phyloP scores from a whole-genome alignment of 202 grass and related monocot genomes.

The Setaria italica region DNA sequence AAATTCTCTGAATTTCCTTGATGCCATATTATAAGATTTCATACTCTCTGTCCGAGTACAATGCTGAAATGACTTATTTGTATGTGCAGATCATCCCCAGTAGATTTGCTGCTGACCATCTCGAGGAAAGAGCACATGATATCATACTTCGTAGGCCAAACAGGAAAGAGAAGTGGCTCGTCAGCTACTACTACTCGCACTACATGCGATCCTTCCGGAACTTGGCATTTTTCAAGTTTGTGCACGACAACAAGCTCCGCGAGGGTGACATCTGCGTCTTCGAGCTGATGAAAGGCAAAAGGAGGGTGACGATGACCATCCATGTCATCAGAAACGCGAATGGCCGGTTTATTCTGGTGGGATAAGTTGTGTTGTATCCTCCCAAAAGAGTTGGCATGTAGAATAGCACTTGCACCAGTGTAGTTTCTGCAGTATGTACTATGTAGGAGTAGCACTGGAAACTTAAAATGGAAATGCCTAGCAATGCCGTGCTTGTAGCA shows the following conservation, averaged over 20 bases:
- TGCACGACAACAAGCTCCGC: slow-evolving; percentile 37
- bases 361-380: neutral
- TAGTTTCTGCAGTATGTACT: neutral
- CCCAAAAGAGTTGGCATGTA: neutral
- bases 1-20: neutral
- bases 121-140: slow-evolving; percentile 8
- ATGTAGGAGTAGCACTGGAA: neutral
- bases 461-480: neutral
- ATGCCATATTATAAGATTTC: neutral
- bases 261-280: slow-evolving; percentile 53
- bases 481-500: neutral
- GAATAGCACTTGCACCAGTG: neutral
- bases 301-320: slow-evolving; percentile 34
- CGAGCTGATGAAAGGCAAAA: slow-evolving; percentile 45
- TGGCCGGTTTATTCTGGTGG: slow-evolving; percentile 14
- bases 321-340: slow-evolving; percentile 45
- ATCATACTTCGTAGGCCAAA: slow-evolving; percentile 45
- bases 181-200: neutral
- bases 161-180: slow-evolving; percentile 19
- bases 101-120: slow-evolving; percentile 45
- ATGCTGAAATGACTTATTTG: neutral
- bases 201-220: neutral
- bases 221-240: slow-evolving; percentile 25
- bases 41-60: neutral
- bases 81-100: slow-evolving; percentile 44